Evolutionary conservation across 2,329 filamentous ascomycete species (phyloP), one percentile per base, ranked within the genome.

Genomic region (Fonsecaea nubica): DNA sequence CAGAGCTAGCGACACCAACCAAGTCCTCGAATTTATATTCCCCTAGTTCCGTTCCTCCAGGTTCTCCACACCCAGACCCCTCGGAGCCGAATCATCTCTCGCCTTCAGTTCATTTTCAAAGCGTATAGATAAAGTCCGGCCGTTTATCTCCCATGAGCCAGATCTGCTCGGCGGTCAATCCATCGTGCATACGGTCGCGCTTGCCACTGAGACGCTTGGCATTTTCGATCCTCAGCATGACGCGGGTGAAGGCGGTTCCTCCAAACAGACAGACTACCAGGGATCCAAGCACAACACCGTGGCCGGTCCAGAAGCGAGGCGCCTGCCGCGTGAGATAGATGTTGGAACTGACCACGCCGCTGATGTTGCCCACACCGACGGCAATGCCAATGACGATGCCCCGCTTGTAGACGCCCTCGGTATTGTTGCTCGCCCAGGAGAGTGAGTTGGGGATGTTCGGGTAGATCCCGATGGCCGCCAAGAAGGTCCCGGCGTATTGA

Each of bases 281-380:
- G 77, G 93, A 97, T 0, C 82, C 91, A 58, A 96, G 77, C 1
- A 96, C 87, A 0, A 89, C 84, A 2, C 86, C 89, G 72, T 97
- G 93, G 0, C 93, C 93, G 1, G 87, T 82, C 40, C 85, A 85
- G 79, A 87, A 97, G 32, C 85, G 83, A 3, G 90, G 92, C 67
- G 79, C 71, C 74, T 87, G 81, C 66, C 84, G 80, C 72, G 74
- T 75, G 2, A 80, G 79, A 72, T 92, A 96, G 72, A 96, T 92
- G 75, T 96, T 96, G 12, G 78, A 81, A 4, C 77, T 78, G 68
- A 96, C 90, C 21, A 97, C 87, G 45, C 93, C 93, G 75, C 96
- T 96, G 53, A 97, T 80, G 75, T 97, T 97, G 36, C 93, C 93
- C 92, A 92, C 96, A 18, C 90, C 93, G 66, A 97, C 95, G 61